A percentile compares a stretch with the other conserved stretches of the same genome.
Evolutionary conservation across 306 rosid genomes (phyloP).

Genomic region (Spatholobus suberectus): DNA sequence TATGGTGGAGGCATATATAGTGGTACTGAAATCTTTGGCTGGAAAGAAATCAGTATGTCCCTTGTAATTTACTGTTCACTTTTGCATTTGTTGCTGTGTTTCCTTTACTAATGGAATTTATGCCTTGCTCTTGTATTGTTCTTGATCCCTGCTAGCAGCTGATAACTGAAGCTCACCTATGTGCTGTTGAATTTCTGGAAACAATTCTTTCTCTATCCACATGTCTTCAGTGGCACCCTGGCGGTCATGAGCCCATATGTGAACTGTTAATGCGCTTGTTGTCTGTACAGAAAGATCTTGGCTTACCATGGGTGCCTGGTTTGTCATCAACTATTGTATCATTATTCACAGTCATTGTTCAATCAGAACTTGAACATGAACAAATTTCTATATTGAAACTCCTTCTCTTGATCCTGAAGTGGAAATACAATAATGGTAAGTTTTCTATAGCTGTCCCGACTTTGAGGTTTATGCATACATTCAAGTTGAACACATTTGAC

Average conservation of each 20-base stretch:
- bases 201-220: slow-evolving; percentile 65
- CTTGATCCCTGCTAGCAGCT: slow-evolving; percentile 52
- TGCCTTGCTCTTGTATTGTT: slow-evolving; percentile 26
- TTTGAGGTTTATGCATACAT: slow-evolving; percentile 22
- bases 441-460: slow-evolving; percentile 20
- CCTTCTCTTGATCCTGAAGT: slow-evolving; percentile 64
- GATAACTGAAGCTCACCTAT: slow-evolving; percentile 70
- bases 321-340: slow-evolving; percentile 62
- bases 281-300: slow-evolving; percentile 75
- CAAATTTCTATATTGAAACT: slow-evolving; percentile 76
- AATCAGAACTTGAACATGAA: slow-evolving; percentile 87
- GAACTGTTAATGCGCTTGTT: slow-evolving; percentile 72
- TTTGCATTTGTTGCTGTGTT: slow-evolving; percentile 10
- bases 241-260: slow-evolving; percentile 65
- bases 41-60: slow-evolving; percentile 65
- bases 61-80: slow-evolving; percentile 34
- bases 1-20: slow-evolving; percentile 71
- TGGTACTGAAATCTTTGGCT: slow-evolving; percentile 65
- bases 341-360: slow-evolving; percentile 64
- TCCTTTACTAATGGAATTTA: slow-evolving; percentile 13
- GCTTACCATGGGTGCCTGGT: slow-evolving; percentile 67
- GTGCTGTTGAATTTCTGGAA: slow-evolving; percentile 70
- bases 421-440: slow-evolving; percentile 83
- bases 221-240: slow-evolving; percentile 54
- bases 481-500: slow-evolving; percentile 29